Conservation (phyloP, 2,329 filamentous ascomycete genomes). For the Curvularia lunata region DNA sequence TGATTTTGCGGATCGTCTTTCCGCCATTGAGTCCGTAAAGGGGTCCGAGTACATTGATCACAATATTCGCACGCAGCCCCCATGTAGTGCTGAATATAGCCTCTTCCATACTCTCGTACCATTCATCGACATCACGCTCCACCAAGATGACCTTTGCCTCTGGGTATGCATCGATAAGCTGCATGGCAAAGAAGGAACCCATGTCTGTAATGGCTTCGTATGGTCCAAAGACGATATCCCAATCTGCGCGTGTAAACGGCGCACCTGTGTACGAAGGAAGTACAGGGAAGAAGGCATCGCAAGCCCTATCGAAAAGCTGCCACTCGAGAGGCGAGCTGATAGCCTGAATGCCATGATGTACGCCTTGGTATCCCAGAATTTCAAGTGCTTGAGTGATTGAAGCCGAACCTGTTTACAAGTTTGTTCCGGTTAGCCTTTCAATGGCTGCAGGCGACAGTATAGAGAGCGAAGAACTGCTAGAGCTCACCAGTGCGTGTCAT, state of each 20-base stretch:
- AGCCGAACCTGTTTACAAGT: constrained; percentile 6
- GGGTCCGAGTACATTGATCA: constrained; percentile 7
- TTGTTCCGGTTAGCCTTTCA: not conserved
- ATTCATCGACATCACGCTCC: constrained; percentile 29
- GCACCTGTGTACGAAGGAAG: constrained; percentile 9
- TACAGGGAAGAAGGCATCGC: constrained; percentile 8
- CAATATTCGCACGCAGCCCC: constrained; percentile 7
- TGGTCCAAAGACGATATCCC: constrained; percentile 54
- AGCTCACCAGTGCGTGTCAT: constrained; percentile 12
- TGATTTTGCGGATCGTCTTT: constrained; percentile 12
- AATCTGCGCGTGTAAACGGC: constrained; percentile 47
- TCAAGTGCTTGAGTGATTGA: constrained; percentile 12
- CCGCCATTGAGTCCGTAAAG: constrained; percentile 8
- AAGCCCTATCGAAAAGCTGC: constrained; percentile 7
- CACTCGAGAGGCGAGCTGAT: constrained; percentile 11
- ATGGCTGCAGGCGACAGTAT: not conserved
- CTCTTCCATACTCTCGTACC: constrained; percentile 28
- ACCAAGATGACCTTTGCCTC: constrained; percentile 38
- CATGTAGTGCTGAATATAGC: constrained; percentile 19
- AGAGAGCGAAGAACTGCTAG: not conserved
- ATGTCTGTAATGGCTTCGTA: constrained; percentile 45
- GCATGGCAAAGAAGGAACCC: constrained; percentile 26
- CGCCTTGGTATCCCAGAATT: constrained; percentile 10
- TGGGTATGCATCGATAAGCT: constrained; percentile 35
- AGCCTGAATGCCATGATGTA: constrained; percentile 13